Evolutionary conservation across 2,329 filamentous ascomycete species (phyloP), one percentile per base, ranked within the genome.

Genomic region (Emydomyces testavorans): DNA sequence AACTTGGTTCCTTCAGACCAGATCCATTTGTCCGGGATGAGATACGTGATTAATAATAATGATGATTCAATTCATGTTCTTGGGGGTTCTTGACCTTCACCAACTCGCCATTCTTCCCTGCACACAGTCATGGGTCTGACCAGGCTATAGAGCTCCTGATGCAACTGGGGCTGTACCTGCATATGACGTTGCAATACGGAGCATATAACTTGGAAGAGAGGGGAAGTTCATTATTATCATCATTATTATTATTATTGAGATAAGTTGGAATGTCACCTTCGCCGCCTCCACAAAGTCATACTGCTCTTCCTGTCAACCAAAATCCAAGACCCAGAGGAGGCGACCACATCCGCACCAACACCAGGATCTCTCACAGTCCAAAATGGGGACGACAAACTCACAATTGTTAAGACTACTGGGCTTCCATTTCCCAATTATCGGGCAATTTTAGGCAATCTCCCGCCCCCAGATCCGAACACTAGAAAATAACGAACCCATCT

Each of bases 141-240:
- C 32, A 37, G 42, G 42, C 20, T 26, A 45, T 29, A 21, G 42
- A 45, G 42, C 20, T n/a, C 20, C 42, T 37, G 21, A 29, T 32
- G 42, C 42, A 45, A 45, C n/a, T 13, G 15, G 31, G 31, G 15
- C 16, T n/a, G 42, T 45, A 45, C 42, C 42, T 45, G 42, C 42
- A 45, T 45, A 13, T 16, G 21, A 45, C n/a, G 42, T 45, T 45
- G 37, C 42, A 45, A 32, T n/a, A 21, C 29, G 29, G 40, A 23
- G 20, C n/a, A 3, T 20, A 18, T 6, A 23, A 8, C 15, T 31
- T 41, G 16, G n/a, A n/a, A 16, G 13, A 23, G 21, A 18, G 11
- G 11, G 24, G 24, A 29, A 24, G 20, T 6, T 29, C n/a, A 24
- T 13, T 40, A 24, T 29, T 24, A n/a, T 29, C 38, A 40, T 40